A percentile compares a stretch with the other conserved stretches of the same genome.
These are phyloP conservation scores for Candida ponderosae DNA, from an alignment of 805 yeast genomes.

Conservation along the genomic window DNA sequence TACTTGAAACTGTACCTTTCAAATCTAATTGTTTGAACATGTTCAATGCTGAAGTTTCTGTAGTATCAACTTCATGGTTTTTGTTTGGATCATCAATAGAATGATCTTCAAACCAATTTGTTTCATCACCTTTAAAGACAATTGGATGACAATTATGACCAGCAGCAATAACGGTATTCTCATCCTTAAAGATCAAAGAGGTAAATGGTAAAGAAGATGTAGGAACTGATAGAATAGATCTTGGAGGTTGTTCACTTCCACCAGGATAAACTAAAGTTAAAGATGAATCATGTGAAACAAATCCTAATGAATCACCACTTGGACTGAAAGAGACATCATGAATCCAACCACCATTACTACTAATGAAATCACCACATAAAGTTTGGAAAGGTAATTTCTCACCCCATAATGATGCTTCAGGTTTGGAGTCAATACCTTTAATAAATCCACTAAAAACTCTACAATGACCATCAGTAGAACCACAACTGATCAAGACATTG, in stretches of 20 bases:
- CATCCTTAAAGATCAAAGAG: constrained; percentile 61
- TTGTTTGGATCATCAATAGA: constrained; percentile 41
- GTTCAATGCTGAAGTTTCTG: constrained; percentile 72
- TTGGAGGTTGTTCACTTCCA: constrained; percentile 58
- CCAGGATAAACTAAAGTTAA: constrained; percentile 72
- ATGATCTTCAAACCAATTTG: constrained; percentile 55
- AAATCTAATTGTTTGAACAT: constrained; percentile 95
- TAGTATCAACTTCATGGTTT: constrained; percentile 38
- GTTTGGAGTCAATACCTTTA: constrained; percentile 82
- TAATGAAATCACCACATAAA: constrained; percentile 70
- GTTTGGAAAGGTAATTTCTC: constrained; percentile 92
- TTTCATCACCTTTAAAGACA: constrained; percentile 63
- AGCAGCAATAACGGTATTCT: constrained; percentile 68
- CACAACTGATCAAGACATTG: constrained; percentile 78
- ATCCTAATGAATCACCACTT: constrained; percentile 68
- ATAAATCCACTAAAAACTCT: constrained; percentile 84
- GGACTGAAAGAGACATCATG: constrained; percentile 87
- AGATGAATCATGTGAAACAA: constrained; percentile 82
- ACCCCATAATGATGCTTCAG: constrained; percentile 85
- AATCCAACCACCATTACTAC: constrained; percentile 78
- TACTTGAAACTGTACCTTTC: constrained; percentile 65
- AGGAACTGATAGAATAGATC: constrained; percentile 46
- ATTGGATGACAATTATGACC: constrained; percentile 93
- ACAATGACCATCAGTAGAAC: constrained; percentile 90
- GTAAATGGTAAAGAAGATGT: constrained; percentile 76